phyloP scores from a whole-genome alignment of 2,329 filamentous ascomycete species.

The Dissoconium aciculare region DNA sequence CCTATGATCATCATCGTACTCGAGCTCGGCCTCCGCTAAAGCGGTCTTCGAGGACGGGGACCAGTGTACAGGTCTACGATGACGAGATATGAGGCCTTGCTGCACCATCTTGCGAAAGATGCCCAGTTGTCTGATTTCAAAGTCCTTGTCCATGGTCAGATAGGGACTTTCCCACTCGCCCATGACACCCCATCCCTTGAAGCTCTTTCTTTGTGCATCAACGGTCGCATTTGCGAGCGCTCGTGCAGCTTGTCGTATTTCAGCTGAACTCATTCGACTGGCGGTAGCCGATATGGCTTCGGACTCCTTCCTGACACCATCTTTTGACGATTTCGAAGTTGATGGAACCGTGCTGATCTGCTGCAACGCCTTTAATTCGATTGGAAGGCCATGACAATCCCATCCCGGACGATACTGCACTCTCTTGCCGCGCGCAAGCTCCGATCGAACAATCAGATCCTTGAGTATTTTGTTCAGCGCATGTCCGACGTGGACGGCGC shows the following conservation, averaged over 20 bases:
- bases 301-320: conserved; percentile 17
- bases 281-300: conserved; percentile 19
- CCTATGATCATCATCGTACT: conserved; percentile 62
- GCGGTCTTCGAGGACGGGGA: conserved; percentile 65
- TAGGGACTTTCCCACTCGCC: conserved; percentile 64
- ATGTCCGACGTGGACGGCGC: conserved; percentile 78
- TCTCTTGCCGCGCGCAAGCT: conserved; percentile 61
- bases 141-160: conserved; percentile 63
- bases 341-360: conserved; percentile 24
- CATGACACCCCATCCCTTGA: conserved; percentile 63
- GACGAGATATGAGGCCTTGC: conserved; percentile 59
- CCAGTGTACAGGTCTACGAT: conserved; percentile 77
- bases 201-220: conserved; percentile 56
- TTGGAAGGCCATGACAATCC: conserved; percentile 95
- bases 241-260: conserved; percentile 50
- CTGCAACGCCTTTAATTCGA: conserved; percentile 86
- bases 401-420: conserved; percentile 82
- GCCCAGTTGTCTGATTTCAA: conserved; percentile 58
- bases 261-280: conserved; percentile 30
- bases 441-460: conserved; percentile 73
- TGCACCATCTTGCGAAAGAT: conserved; percentile 64
- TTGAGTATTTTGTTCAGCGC: conserved; percentile 95
- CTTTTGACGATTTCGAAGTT: conserved; percentile 26
- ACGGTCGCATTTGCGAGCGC: conserved; percentile 54
- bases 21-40: conserved; percentile 69